A percentile compares a stretch with the other conserved stretches of the same genome.
These are phyloP conservation scores for Cercospora sp. DNA, from an alignment of 2,329 filamentous ascomycete genomes.

Conservation along the genomic window DNA sequence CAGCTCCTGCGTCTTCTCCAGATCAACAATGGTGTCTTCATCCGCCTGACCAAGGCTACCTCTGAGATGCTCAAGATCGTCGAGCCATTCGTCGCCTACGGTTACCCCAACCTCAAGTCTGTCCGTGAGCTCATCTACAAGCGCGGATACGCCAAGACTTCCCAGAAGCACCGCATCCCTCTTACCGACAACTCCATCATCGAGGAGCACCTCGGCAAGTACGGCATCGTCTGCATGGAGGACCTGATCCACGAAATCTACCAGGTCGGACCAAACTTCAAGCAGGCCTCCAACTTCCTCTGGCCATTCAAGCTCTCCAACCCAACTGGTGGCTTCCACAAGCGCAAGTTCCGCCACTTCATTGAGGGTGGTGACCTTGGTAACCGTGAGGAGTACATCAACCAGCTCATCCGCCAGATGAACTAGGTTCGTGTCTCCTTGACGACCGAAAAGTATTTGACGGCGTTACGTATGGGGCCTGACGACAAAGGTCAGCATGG, in stretches of 20 bases:
- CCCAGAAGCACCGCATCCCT: slow-evolving; percentile 90
- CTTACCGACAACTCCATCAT: slow-evolving; percentile 98
- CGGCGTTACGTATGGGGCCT: slow-evolving; percentile 12
- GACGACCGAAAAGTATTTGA: slow-evolving; percentile 13
- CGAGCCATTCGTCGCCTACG: slow-evolving; percentile 98
- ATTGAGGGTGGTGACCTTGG: slow-evolving; percentile 97
- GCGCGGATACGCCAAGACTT: slow-evolving; percentile 96
- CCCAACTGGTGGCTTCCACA: slow-evolving; percentile 93
- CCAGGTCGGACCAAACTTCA: slow-evolving; percentile 96
- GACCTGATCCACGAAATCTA: slow-evolving; percentile 99
- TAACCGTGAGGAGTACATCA: slow-evolving; percentile 99
- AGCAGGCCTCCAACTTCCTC: slow-evolving; percentile 98
- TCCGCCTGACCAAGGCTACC: slow-evolving; percentile 96
- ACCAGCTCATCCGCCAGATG: slow-evolving; percentile 94
- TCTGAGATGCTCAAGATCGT: slow-evolving; percentile 96
- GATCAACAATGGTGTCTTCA: slow-evolving; percentile 99
- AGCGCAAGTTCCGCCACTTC: slow-evolving; percentile 98
- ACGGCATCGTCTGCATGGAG: slow-evolving; percentile 98
- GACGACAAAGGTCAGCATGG: slow-evolving; percentile 7
- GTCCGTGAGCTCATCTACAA: slow-evolving; percentile 99
- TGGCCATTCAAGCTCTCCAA: slow-evolving; percentile 99
- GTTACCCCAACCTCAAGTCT: slow-evolving; percentile 99
- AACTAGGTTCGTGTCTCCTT: slow-evolving; percentile 63
- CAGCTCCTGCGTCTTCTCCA: slow-evolving; percentile 99
- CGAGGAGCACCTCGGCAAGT: slow-evolving; percentile 94